Base-by-base conservation (phyloP, 2,329 filamentous ascomycete species). In the Colletotrichum tamarilloi region DNA sequence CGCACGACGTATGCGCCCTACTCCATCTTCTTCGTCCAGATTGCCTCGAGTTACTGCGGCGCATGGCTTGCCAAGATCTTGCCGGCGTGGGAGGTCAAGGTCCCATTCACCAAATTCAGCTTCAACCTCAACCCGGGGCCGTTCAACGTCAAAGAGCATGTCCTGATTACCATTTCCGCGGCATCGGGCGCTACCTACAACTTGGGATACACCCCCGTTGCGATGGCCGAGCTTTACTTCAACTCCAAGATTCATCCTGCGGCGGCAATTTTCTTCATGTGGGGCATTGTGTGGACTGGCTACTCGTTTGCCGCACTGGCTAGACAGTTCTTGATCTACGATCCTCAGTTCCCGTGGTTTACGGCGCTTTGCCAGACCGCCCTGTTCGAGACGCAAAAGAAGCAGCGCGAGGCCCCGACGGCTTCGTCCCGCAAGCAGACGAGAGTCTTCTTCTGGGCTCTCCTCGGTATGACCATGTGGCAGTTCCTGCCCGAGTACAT, bases 221-320 rank as follows among this genome's bases (percentile, higher is more conserved):
- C 77, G 1, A 84, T 91, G 70, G 85, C 88, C 1, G 87, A 90
- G 77, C 81, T 91, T 4, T 91, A 88, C 80, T 91, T 90, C 77
- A 84, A 85, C 55, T 82, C 86, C 59, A 81, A 78, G 32, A 84
- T 92, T 62, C 82, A 90, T 62, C 84, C 88, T 0, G 87, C 84
- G 0, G 87, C 90, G 7, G 86, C 85, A 1, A 85, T 90, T 38
- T 88, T 90, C 78, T 91, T 91, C 80, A 91, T 91, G 89, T 85
- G 86, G 82, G 83, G 86, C 0, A 89, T 73, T 19, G 88, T 90
- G 0, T 90, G 87, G 81, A 87, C 86, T 0, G 89, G 89, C 12
- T 91, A 91, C 75, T 87, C 87, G 0, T 90, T 89, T 77, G 89
- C 89, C 3, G 89, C 89, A 1, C 82, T 91, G 62, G 88, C 88